phyloP scores from a whole-genome alignment of 306 rosid species.

The Citrullus mucosospermus region DNA sequence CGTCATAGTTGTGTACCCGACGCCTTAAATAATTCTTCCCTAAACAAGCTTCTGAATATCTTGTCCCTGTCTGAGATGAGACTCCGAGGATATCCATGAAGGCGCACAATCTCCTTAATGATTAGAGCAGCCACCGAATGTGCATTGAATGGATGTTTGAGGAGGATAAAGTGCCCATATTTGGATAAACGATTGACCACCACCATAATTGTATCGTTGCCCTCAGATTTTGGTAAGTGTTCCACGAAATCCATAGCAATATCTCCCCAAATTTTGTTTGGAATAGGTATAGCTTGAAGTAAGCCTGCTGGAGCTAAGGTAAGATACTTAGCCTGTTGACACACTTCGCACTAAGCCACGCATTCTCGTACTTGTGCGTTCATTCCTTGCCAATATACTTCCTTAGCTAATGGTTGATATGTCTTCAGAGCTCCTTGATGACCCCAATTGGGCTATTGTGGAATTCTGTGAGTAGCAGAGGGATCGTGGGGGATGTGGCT shows the following conservation, averaged over 20 bases:
- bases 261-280: neutral
- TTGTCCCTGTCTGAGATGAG: too few relatives aligned
- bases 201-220: neutral
- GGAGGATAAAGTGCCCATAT: neutral
- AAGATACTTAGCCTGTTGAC: neutral
- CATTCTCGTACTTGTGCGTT: accelerated
- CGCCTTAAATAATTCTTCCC: neutral
- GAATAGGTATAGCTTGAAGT: neutral
- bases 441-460: neutral
- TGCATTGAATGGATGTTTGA: neutral
- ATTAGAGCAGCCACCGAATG: neutral
- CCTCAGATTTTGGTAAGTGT: neutral
- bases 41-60: too few relatives aligned
- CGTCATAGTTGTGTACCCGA: neutral
- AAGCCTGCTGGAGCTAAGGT: neutral
- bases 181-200: neutral
- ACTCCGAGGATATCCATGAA: neutral
- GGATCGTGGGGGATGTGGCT: neutral
- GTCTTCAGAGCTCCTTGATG: neutral
- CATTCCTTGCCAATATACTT: neutral
- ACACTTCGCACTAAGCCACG: accelerated
- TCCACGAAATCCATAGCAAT: neutral
- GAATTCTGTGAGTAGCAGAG: neutral
- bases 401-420: accelerated
- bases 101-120: neutral